Evolutionary conservation across 2,329 filamentous ascomycete genomes (phyloP).

Genomic region (Drechslerella dactyloides): DNA sequence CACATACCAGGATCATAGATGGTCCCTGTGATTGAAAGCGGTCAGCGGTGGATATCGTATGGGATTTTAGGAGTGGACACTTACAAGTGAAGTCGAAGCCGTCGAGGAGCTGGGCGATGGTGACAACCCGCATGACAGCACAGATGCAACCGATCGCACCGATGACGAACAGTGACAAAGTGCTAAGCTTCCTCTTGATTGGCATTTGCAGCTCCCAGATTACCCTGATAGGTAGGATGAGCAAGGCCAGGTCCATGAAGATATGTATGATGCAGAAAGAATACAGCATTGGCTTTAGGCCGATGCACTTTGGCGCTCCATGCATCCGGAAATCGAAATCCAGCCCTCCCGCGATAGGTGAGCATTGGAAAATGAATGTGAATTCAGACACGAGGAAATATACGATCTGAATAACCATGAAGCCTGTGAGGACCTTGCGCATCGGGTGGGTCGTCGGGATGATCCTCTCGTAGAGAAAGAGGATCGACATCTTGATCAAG

Average conservation of each 20-base stretch:
- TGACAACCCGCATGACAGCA: slow-evolving; percentile 44
- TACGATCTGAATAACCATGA: slow-evolving; percentile 45
- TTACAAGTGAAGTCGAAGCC: slow-evolving; percentile 47
- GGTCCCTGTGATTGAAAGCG: neutral
- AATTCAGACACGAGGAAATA: slow-evolving; percentile 42
- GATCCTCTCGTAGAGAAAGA: slow-evolving; percentile 45
- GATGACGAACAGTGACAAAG: slow-evolving; percentile 40
- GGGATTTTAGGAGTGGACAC: neutral
- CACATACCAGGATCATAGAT: slow-evolving; percentile 50
- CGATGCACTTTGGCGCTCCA: slow-evolving; percentile 31
- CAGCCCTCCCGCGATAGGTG: slow-evolving; percentile 27
- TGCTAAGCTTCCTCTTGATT: slow-evolving; percentile 43
- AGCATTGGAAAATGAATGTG: slow-evolving; percentile 47
- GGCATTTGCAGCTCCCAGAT: slow-evolving; percentile 51
- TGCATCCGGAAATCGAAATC: slow-evolving; percentile 24
- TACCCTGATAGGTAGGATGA: slow-evolving; percentile 43
- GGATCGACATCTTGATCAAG: slow-evolving; percentile 49
- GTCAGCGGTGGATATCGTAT: neutral
- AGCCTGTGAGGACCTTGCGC: slow-evolving; percentile 42
- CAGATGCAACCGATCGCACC: slow-evolving; percentile 44
- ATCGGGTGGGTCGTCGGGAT: slow-evolving; percentile 45
- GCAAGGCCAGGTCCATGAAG: slow-evolving; percentile 36
- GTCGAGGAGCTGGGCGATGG: slow-evolving; percentile 33
- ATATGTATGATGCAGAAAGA: slow-evolving; percentile 50
- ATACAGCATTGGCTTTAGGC: slow-evolving; percentile 42